A percentile compares a stretch with the other conserved stretches of the same genome.
Evolutionary conservation across 2,329 filamentous ascomycete species (phyloP).

Genomic region (Epichloe sibirici): DNA sequence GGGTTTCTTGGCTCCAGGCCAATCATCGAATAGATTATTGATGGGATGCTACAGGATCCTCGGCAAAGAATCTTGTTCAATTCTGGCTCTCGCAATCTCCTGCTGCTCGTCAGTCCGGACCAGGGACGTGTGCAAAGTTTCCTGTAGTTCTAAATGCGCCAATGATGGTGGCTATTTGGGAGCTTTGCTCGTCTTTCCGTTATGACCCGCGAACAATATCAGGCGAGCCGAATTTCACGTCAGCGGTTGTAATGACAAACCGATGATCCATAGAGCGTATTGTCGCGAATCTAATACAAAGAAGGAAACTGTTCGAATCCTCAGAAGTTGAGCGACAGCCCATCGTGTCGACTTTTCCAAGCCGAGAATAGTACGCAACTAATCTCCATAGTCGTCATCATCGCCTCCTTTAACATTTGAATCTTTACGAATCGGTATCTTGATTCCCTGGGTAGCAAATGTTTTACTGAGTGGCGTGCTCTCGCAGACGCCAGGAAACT

Average conservation of each 20-base stretch:
- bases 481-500: conserved; percentile 94
- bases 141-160: too few relatives aligned
- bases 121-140: too few relatives aligned
- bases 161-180: too few relatives aligned
- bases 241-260: background rate
- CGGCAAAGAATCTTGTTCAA: too few relatives aligned
- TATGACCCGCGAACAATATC: too few relatives aligned
- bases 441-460: conserved; percentile 89
- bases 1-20: too few relatives aligned
- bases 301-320: background rate
- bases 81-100: too few relatives aligned
- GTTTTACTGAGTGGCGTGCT: conserved; percentile 83
- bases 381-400: conserved; percentile 34
- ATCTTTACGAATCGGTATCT: conserved; percentile 92
- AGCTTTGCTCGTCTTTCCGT: too few relatives aligned
- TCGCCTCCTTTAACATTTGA: conserved; percentile 42
- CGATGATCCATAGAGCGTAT: background rate
- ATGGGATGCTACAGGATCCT: too few relatives aligned
- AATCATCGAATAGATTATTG: too few relatives aligned
- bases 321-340: background rate
- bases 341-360: background rate
- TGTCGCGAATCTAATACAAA: too few relatives aligned
- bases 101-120: too few relatives aligned
- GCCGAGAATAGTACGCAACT: background rate
- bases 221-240: background rate